Conservation (phyloP, 352 stramenopile species). For the Globisporangium sylvaticum region DNA sequence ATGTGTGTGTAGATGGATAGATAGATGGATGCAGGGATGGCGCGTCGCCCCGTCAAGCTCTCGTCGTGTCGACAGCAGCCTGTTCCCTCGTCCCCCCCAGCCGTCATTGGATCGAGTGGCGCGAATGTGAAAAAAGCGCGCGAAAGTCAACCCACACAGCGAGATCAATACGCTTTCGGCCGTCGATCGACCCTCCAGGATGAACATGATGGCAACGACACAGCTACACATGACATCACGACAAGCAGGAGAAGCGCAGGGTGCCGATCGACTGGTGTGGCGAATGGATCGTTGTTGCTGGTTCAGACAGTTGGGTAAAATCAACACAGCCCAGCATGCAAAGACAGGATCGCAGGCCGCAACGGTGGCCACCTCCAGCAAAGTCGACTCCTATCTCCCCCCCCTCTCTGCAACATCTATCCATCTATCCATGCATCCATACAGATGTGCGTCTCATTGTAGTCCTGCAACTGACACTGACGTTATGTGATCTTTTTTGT, state of each 20-base stretch:
- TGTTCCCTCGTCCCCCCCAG: not conserved
- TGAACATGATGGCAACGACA: not conserved
- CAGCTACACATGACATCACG: not conserved
- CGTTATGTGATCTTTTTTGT: not conserved
- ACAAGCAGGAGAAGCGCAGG: not conserved
- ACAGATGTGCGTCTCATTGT: not conserved
- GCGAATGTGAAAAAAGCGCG: not conserved
- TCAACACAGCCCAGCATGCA: not conserved
- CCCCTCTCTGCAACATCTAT: not conserved
- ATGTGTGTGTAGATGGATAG: not conserved
- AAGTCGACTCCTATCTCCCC: not conserved
- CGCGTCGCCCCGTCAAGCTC: not conserved
- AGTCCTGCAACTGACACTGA: not conserved
- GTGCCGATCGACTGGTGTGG: not conserved
- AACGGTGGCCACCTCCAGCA: not conserved
- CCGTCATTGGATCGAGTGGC: not conserved
- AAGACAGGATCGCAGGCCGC: not conserved
- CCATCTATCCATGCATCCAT: not conserved
- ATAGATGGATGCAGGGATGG: not conserved
- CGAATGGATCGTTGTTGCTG: not conserved
- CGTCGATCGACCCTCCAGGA: not conserved
- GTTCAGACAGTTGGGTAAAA: not conserved
- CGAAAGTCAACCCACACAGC: slow-evolving; percentile 3
- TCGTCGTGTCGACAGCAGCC: not conserved
- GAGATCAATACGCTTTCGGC: not conserved